Evolutionary conservation across 495 filamentous ascomycete genomes (phyloP), one percentile per base, ranked within the genome.

Genomic region (Delitschia confertaspora): DNA sequence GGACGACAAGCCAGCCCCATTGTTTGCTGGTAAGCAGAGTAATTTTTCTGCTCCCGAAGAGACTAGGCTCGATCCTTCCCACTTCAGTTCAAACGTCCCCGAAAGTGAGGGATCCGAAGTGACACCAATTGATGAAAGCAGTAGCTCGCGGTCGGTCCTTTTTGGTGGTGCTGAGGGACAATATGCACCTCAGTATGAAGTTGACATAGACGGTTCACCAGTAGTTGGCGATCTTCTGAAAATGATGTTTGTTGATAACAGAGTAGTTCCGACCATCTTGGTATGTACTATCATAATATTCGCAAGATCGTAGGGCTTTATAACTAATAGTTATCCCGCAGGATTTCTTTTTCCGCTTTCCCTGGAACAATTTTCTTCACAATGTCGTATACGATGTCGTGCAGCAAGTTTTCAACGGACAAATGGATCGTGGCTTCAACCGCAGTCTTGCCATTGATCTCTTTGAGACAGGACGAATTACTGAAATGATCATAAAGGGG

Each of bases 341-440:
- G 83, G 80, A 82, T 42, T 96, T 98, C 68, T 99, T 99, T 69
- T 99, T 96, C 71, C 80, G 78, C 40, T 96, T 96, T 62, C 93
- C 91, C 3, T 99, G 91, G 91, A 99, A 99, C 59, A 99, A 99
- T 62, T 99, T 99, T 59, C 76, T 99, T 17, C 91, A 99, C 63
- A 99, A 99, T 65, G 91, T 99, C 31, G 91, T 99, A 18, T 99
- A 99, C 61, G 91, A 99, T 61, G 88, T 99, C 49, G 83, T 99
- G 9, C 91, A 99, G 61, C 91, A 99, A 67, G 93, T 99, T 0
- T 98, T 99, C 65, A 99, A 99, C 58, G 91, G 93, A 0, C 85
- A 85, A 9, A 95, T 99, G 85, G 88, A 95, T 51, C 81, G 88
- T 38, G 87, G 91, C 10, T 95, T 79, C 61, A 99, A 99, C 64